A percentile compares a stretch with the other conserved stretches of the same genome.
These are phyloP conservation scores for Cadophora sp. DNA, from an alignment of 2,329 filamentous ascomycete genomes.

Conservation along the genomic window DNA sequence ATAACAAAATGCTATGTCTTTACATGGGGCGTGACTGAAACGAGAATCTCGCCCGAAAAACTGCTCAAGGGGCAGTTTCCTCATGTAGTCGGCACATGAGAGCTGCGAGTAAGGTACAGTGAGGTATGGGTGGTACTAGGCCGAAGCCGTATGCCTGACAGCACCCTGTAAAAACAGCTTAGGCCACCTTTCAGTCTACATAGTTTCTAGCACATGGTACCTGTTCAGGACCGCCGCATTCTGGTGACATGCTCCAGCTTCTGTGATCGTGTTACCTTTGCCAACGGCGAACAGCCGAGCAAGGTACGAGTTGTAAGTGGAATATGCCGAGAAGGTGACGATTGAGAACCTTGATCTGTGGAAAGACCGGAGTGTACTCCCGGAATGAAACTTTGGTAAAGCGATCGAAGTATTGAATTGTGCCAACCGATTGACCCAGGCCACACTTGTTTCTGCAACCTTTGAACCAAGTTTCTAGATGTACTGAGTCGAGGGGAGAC, in stretches of 20 bases:
- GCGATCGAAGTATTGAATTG: slow-evolving; percentile 4
- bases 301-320: background rate
- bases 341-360: background rate
- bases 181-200: background rate
- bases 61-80: background rate
- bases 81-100: background rate
- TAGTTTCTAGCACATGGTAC: background rate
- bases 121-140: background rate
- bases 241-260: background rate
- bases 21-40: background rate
- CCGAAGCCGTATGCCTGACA: background rate
- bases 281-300: background rate
- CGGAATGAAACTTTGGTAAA: slow-evolving; percentile 12
- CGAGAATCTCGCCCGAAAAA: background rate
- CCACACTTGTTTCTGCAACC: background rate
- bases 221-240: too few species aligned
- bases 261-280: background rate
- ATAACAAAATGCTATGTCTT: background rate
- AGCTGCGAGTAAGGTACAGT: background rate
- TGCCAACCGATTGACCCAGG: background rate
- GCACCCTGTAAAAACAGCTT: background rate
- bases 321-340: slow-evolving; percentile 6
- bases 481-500: background rate
- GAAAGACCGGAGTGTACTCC: background rate
- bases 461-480: background rate